These are phyloP conservation scores for Umbilicus rupestris DNA, from an alignment of 164 flowering plant genomes.

Conservation along the genomic window DNA sequence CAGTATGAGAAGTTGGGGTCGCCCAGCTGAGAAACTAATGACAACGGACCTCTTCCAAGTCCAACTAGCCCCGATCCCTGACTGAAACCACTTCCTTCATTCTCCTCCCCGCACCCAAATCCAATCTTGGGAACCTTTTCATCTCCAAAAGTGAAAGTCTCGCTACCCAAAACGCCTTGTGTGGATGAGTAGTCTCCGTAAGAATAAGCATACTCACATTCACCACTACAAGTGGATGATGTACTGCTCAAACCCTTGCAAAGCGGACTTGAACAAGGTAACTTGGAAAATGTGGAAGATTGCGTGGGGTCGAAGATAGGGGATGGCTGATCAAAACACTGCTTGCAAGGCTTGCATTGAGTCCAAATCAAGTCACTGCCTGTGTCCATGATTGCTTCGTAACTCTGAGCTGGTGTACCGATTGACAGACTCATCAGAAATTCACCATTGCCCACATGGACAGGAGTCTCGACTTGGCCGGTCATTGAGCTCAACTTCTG, in stretches of 20 bases:
- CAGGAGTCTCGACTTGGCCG: constrained; percentile 21
- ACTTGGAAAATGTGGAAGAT: constrained; percentile 48
- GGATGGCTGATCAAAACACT: constrained; percentile 49
- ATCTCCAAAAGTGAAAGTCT: not conserved
- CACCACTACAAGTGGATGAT: constrained; percentile 32
- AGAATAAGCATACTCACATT: not conserved
- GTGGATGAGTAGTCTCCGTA: constrained; percentile 1
- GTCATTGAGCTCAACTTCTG: constrained; percentile 25
- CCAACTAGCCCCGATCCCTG: constrained; percentile 76
- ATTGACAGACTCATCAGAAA: constrained; percentile 51
- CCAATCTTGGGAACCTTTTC: constrained; percentile 35
- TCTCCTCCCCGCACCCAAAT: constrained; percentile 72
- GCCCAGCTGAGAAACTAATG: constrained; percentile 64
- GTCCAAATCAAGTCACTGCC: constrained; percentile 95
- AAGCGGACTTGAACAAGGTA: constrained; percentile 41
- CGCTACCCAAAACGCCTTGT: constrained; percentile 1
- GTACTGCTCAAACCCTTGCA: constrained; percentile 50
- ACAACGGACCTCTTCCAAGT: constrained; percentile 83
- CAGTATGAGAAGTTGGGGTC: constrained; percentile 70
- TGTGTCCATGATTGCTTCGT: constrained; percentile 62
- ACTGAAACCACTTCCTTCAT: constrained; percentile 36
- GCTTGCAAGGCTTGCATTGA: constrained; percentile 64
- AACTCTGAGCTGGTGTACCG: constrained; percentile 58
- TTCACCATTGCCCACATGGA: constrained; percentile 51
- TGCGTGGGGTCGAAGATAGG: constrained; percentile 61